Conservation (phyloP, 106 monocot species). For the Posidonia australis region DNA sequence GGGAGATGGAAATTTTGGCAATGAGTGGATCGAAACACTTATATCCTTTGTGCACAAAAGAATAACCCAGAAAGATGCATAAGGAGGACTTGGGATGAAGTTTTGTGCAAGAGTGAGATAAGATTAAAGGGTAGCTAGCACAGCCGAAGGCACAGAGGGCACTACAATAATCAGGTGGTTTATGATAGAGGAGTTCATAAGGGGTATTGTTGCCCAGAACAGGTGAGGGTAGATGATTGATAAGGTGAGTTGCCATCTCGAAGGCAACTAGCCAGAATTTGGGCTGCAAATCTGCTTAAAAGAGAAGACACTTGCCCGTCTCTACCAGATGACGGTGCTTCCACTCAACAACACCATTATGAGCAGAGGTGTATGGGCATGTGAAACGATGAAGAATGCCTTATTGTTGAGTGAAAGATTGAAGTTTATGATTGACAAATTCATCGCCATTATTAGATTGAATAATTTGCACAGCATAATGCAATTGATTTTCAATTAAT, state of each 20-base stretch:
- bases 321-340: slow-evolving; percentile 1
- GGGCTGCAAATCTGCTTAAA: neutral
- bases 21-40: no score
- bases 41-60: no score
- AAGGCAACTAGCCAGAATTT: neutral
- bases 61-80: neutral
- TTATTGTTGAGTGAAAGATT: neutral
- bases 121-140: neutral
- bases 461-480: neutral
- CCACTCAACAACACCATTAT: no score
- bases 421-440: neutral
- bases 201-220: neutral
- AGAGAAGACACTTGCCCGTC: neutral
- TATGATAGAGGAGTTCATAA: neutral
- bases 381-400: no score
- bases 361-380: no score
- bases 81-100: neutral
- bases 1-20: no score
- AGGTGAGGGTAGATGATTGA: neutral
- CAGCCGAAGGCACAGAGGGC: neutral
- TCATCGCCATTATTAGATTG: slow-evolving; percentile 12
- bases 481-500: neutral
- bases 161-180: neutral
- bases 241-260: neutral
- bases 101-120: neutral